Evolutionary conservation across 2,329 filamentous ascomycete species (phyloP).

Genomic region (Phoma sp.): DNA sequence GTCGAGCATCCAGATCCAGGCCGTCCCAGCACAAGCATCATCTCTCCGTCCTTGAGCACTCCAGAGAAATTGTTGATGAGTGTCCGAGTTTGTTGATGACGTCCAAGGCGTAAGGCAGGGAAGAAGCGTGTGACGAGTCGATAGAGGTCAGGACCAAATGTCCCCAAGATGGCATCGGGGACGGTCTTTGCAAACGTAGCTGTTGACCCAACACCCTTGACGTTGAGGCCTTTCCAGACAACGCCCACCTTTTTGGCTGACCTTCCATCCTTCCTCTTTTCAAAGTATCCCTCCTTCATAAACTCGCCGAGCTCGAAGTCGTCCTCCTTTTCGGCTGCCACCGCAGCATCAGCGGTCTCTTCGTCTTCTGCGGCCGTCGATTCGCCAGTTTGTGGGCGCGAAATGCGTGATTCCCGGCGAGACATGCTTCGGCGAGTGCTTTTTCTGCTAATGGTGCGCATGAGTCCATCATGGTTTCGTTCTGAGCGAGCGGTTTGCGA

Average conservation of each 20-base stretch:
- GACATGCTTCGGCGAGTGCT: conserved; percentile 30
- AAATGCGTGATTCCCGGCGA: conserved; percentile 20
- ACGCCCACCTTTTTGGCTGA: conserved; percentile 81
- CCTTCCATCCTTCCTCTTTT: conserved; percentile 71
- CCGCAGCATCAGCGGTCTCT: conserved; percentile 28
- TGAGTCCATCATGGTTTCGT: conserved; percentile 30
- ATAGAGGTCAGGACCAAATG: conserved; percentile 83
- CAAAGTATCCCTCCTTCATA: conserved; percentile 76
- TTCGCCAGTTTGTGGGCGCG: conserved; percentile 18
- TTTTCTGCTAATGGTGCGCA: conserved; percentile 37
- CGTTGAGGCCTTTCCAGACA: conserved; percentile 76
- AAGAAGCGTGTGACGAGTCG: conserved; percentile 64
- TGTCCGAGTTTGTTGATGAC: conserved; percentile 59
- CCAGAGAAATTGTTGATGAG: conserved; percentile 74
- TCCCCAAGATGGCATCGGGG: conserved; percentile 76
- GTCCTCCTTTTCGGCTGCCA: conserved; percentile 58
- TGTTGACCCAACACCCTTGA: conserved; percentile 73
- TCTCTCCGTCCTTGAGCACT: conserved; percentile 71
- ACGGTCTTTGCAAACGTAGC: conserved; percentile 75
- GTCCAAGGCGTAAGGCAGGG: conserved; percentile 59
- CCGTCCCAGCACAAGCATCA: conserved; percentile 75
- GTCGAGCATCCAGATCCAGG: conserved; percentile 79
- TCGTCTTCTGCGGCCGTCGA: conserved; percentile 29
- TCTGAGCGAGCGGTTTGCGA: conserved; percentile 35
- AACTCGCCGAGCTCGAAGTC: conserved; percentile 75